These are phyloP conservation scores for Apiotrichum brassicae DNA, from an alignment of 1,284 basidiomycete genomes.

Conservation along the genomic window DNA sequence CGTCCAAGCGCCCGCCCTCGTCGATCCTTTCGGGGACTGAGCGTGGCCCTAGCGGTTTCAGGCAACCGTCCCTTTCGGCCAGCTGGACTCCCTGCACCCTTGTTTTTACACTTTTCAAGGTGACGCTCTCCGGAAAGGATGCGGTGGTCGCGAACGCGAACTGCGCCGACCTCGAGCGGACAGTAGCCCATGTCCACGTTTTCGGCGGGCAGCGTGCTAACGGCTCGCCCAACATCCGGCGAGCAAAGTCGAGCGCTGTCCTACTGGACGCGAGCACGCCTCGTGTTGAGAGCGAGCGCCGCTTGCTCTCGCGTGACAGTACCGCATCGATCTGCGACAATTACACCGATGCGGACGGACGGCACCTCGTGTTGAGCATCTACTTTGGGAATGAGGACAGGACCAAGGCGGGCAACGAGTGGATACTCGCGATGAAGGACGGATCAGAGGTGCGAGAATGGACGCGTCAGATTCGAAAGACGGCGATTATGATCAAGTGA, in stretches of 20 bases:
- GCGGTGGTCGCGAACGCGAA: background rate
- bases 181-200: constrained; percentile 18
- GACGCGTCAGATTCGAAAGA: constrained; percentile 33
- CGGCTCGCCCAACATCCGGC: background rate
- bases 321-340: constrained; percentile 10
- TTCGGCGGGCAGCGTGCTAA: background rate
- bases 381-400: constrained; percentile 16
- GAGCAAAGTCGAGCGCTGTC: constrained; percentile 4
- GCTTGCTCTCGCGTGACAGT: constrained; percentile 7
- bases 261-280: background rate
- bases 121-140: constrained; percentile 7
- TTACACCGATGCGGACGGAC: constrained; percentile 2
- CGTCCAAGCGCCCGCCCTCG: constrained; percentile 7
- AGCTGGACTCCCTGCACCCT: constrained; percentile 18
- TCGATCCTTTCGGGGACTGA: background rate
- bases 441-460: constrained; percentile 28
- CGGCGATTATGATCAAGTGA: constrained; percentile 29
- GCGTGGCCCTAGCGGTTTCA: no score
- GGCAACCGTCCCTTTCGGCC: no score
- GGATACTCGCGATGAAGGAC: constrained; percentile 34
- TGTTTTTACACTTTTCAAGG: constrained; percentile 18
- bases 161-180: constrained; percentile 10
- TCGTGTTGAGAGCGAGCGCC: constrained; percentile 16
- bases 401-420: constrained; percentile 20
- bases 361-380: constrained; percentile 13